Evolutionary conservation across 306 rosid genomes (phyloP).

Genomic region (Delonix regia): DNA sequence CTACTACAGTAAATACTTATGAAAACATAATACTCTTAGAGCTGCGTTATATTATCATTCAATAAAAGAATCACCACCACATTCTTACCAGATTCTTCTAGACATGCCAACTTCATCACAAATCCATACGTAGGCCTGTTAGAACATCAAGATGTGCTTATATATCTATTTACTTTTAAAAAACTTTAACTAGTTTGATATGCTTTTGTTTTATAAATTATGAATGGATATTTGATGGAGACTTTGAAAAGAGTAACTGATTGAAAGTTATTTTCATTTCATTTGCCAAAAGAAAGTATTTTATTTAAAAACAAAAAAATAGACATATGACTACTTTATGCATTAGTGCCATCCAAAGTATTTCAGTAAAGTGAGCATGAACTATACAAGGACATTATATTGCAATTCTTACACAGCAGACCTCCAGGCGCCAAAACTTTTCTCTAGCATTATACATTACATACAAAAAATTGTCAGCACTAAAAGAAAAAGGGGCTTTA

Average conservation of each 20-base stretch:
- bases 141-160: too few relatives aligned
- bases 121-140: too few relatives aligned
- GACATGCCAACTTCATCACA: too few relatives aligned
- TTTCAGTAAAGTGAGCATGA: neutral
- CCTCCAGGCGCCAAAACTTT: constrained; percentile 5
- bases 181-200: neutral
- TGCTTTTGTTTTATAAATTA: neutral
- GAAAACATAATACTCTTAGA: too few relatives aligned
- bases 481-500: neutral
- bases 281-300: neutral
- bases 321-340: neutral
- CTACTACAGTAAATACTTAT: too few relatives aligned
- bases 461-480: constrained; percentile 35
- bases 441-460: constrained; percentile 32
- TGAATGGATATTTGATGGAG: neutral
- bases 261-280: neutral
- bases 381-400: neutral
- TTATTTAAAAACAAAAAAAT: neutral
- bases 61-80: too few relatives aligned
- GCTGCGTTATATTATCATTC: too few relatives aligned
- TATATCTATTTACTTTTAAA: too few relatives aligned
- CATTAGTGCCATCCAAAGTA: neutral
- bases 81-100: too few relatives aligned
- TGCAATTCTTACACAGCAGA: neutral
- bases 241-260: neutral